Evolutionary conservation across 495 filamentous ascomycete genomes (phyloP).

Genomic region (Penicillium paxilli): DNA sequence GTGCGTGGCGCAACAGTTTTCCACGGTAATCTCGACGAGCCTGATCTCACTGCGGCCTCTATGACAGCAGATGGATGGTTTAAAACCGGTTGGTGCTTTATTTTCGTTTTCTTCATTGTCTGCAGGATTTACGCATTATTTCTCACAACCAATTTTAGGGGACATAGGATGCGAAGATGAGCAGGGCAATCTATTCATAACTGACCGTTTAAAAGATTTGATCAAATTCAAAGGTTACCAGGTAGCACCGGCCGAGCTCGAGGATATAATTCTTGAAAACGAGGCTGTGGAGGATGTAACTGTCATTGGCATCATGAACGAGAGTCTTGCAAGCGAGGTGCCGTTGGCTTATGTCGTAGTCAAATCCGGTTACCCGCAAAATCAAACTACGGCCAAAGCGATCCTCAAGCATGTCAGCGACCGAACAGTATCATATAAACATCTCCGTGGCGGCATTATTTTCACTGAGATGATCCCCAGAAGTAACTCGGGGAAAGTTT

Average conservation of each 20-base stretch:
- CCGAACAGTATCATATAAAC: conserved; percentile 3
- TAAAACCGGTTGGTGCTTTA: conserved; percentile 41
- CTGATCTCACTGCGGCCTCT: conserved; percentile 48
- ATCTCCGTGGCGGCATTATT: conserved; percentile 7
- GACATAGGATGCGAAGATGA: conserved; percentile 54
- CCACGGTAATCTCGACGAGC: conserved; percentile 49
- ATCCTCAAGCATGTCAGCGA: background rate
- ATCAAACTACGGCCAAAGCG: conserved; percentile 24
- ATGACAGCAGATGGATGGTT: conserved; percentile 56
- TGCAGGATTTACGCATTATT: too few species aligned
- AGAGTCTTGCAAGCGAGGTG: conserved; percentile 63
- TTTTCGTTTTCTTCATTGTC: too few species aligned
- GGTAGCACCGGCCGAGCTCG: conserved; percentile 78
- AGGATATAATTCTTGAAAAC: conserved; percentile 65
- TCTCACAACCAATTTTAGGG: too few species aligned
- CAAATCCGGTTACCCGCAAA: conserved; percentile 7
- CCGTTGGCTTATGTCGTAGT: conserved; percentile 69
- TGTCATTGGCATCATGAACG: conserved; percentile 65
- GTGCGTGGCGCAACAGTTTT: conserved; percentile 60
- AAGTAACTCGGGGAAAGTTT: conserved; percentile 5
- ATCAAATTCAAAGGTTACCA: conserved; percentile 50
- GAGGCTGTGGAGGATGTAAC: conserved; percentile 65
- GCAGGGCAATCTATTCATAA: conserved; percentile 48
- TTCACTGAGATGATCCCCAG: conserved; percentile 5
- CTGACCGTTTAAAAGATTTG: conserved; percentile 61